phyloP scores from a whole-genome alignment of 257 asterid genomes.

The Echium plantagineum region DNA sequence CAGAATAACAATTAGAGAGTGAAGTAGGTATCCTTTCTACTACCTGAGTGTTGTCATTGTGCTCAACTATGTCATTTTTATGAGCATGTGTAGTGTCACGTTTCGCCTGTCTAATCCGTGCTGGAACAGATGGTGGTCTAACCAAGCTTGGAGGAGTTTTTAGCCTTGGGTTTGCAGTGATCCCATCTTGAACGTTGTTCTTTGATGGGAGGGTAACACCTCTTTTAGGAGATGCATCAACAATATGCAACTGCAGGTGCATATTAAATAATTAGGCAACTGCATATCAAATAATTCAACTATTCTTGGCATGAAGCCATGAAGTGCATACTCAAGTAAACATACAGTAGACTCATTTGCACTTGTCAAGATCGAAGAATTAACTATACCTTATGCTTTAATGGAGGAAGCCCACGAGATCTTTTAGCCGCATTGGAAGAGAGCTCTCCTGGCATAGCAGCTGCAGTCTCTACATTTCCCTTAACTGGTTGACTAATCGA shows the following conservation, averaged over 20 bases:
- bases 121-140: slow-evolving; percentile 42
- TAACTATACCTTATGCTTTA: slow-evolving; percentile 65
- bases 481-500: slow-evolving; percentile 21
- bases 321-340: neutral
- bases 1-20: slow-evolving; percentile 17
- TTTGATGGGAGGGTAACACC: slow-evolving; percentile 19
- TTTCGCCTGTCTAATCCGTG: slow-evolving; percentile 35
- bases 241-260: slow-evolving; percentile 39
- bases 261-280: slow-evolving; percentile 11
- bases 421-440: slow-evolving; percentile 34
- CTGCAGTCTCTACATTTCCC: slow-evolving; percentile 34
- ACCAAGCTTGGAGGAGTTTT: slow-evolving; percentile 51
- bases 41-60: slow-evolving; percentile 21
- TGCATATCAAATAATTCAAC: neutral
- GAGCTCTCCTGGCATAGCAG: slow-evolving; percentile 26
- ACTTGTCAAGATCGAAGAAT: slow-evolving; percentile 2
- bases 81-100: slow-evolving; percentile 23
- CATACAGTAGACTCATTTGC: neutral
- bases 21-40: slow-evolving; percentile 26
- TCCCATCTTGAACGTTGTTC: slow-evolving; percentile 45
- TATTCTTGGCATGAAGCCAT: neutral
- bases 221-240: slow-evolving; percentile 49
- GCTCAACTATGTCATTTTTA: slow-evolving; percentile 19
- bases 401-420: slow-evolving; percentile 34
- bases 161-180: slow-evolving; percentile 30